phyloP scores from a whole-genome alignment of 2,329 filamentous ascomycete genomes.

The Colletotrichum karsti region DNA sequence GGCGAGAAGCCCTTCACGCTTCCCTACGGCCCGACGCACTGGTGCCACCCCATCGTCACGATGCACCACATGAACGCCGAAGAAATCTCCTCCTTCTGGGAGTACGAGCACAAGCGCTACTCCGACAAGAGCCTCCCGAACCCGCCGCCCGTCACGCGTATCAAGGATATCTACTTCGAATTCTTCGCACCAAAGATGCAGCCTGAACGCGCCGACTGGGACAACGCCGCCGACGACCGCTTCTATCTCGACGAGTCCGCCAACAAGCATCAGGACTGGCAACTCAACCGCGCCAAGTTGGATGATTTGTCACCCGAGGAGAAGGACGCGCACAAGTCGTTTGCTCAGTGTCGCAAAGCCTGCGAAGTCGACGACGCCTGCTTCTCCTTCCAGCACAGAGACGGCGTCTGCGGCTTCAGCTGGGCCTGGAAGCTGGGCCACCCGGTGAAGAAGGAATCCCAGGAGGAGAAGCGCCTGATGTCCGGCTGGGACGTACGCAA shows the following conservation, averaged over 20 bases:
- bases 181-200: conserved; percentile 52
- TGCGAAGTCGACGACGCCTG: conserved; percentile 49
- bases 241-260: conserved; percentile 47
- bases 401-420: conserved; percentile 47
- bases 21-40: conserved; percentile 55
- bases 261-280: conserved; percentile 39
- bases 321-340: conserved; percentile 49
- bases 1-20: conserved; percentile 62
- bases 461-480: conserved; percentile 39
- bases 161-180: conserved; percentile 57
- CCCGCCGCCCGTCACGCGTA: conserved; percentile 43
- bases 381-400: conserved; percentile 50
- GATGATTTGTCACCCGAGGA: conserved; percentile 44
- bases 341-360: conserved; percentile 51
- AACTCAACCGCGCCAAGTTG: conserved; percentile 41
- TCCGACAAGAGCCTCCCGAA: conserved; percentile 28
- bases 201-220: conserved; percentile 55
- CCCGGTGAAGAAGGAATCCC: conserved; percentile 40
- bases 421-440: conserved; percentile 47
- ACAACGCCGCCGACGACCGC: conserved; percentile 58
- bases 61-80: conserved; percentile 63
- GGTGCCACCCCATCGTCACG: conserved; percentile 64
- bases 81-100: conserved; percentile 59
- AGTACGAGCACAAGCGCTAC: conserved; percentile 55
- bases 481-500: conserved; percentile 53